Evolutionary conservation across 2,329 filamentous ascomycete species (phyloP), one percentile per base, ranked within the genome.

Genomic region (Sclerotinia trifoliorum): DNA sequence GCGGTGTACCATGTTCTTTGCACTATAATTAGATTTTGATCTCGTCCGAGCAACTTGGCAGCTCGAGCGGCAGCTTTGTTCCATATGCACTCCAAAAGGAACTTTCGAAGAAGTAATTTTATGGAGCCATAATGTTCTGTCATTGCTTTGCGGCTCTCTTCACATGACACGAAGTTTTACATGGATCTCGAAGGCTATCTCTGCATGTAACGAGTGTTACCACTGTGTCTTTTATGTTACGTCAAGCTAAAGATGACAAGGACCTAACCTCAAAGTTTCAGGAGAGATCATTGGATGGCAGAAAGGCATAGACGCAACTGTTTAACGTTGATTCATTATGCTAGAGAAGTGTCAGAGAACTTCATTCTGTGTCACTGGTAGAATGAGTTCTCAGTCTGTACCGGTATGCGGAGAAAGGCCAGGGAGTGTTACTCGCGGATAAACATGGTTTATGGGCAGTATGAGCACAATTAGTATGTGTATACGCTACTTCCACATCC

Each of bases 11-110:
- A 24, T 24, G 24, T 61, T 61, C 26, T 39, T 26, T 39, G 35
- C 55, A 58, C 57, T 61, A 32, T 32, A 48, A 48, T 49, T 61
- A 11, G 44, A 49, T 32, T 46, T 1, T 49, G 44, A n/a, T 48
- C 29, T 29, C 21, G 44, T 48, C 57, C 57, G 19, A 61, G 57
- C 57, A 61, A 61, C 19, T 48, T 61, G 57, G 44, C 21, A 49
- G 57, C 29, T 35, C 42, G 44, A 49, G 57, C n/a, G 35, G 35
- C 35, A 42, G 24, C 15, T 17, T 19, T 13, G n/a, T 57, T 26
- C 15, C 10, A 32, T 35, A 48, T n/a, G 42, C 24, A 29, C 42
- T 32, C 57, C 26, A 60, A 42, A n/a, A 44, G 19, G 57, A 60
- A 46, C 10, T 56, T 39, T 39, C 32, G 32, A 42, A 21, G 21